phyloP scores from a whole-genome alignment of 1,139 yeast genomes.

The Geotrichum carabidarum region DNA sequence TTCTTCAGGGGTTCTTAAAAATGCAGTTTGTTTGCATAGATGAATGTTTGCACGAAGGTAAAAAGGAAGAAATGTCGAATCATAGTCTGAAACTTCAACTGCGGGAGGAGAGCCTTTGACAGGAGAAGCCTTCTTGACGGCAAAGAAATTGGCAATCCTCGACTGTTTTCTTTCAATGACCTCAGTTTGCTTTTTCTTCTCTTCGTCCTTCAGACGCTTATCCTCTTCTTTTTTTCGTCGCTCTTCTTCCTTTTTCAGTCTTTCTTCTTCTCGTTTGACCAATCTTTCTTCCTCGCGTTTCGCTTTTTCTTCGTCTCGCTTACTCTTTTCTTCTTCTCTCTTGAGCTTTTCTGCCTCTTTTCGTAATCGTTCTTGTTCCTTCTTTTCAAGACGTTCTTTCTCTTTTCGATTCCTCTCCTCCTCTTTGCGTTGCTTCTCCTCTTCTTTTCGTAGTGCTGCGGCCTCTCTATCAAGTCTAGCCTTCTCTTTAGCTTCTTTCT shows the following conservation, averaged over 20 bases:
- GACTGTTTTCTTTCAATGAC: conserved; percentile 15
- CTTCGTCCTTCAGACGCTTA: conserved; percentile 13
- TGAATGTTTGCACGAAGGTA: conserved; percentile 16
- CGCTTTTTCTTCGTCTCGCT: conserved; percentile 8
- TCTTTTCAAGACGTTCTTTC: conserved; percentile 2
- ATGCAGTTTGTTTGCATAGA: conserved; percentile 3
- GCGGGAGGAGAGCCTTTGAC: background rate
- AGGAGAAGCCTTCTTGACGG: conserved; percentile 8
- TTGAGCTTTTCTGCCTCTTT: conserved; percentile 7
- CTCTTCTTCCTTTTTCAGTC: conserved; percentile 15
- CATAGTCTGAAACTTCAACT: conserved; percentile 10
- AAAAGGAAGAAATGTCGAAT: conserved; percentile 15
- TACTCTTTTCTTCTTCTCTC: conserved; percentile 9
- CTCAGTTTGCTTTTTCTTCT: conserved; percentile 9
- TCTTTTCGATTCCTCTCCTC: conserved; percentile 12
- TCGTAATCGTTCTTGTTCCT: background rate
- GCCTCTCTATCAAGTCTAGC: conserved; percentile 6
- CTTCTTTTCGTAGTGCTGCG: background rate
- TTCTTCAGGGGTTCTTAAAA: background rate
- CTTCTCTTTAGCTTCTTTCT: conserved; percentile 4
- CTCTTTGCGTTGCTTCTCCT: conserved; percentile 10
- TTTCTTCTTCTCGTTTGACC: conserved; percentile 12
- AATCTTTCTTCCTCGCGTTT: conserved; percentile 16
- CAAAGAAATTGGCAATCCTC: conserved; percentile 16
- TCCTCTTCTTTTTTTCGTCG: conserved; percentile 13